These are phyloP conservation scores for Cajanus cajan DNA, from an alignment of 306 rosid species.

Conservation along the genomic window DNA sequence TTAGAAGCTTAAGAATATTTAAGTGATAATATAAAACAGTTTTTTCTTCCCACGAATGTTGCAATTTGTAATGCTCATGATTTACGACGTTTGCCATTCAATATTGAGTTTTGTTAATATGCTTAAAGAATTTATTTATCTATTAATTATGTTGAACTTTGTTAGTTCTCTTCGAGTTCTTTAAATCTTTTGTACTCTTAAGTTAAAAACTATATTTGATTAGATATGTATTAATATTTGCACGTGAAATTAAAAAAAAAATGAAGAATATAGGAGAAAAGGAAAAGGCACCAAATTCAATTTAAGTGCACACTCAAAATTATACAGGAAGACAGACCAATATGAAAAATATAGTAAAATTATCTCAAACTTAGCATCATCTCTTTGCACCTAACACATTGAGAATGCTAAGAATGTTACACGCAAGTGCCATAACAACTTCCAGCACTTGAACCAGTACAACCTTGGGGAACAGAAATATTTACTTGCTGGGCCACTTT, in stretches of 20 bases:
- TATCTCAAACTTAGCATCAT: conserved; percentile 38
- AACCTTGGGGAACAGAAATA: conserved; percentile 53
- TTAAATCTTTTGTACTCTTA: no score
- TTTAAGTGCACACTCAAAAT: conserved; percentile 43
- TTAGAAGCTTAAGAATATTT: background rate
- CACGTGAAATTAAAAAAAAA: background rate
- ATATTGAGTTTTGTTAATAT: background rate
- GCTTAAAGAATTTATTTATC: no score
- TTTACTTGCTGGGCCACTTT: conserved; percentile 54
- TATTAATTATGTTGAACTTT: no score
- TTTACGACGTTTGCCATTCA: background rate
- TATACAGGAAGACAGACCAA: conserved; percentile 34
- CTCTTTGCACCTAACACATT: conserved; percentile 30
- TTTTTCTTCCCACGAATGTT: background rate
- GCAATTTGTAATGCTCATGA: background rate
- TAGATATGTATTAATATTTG: background rate
- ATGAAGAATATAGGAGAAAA: background rate
- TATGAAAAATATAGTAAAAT: conserved; percentile 23
- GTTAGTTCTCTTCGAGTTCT: no score
- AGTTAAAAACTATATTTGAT: background rate
- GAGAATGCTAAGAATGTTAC: conserved; percentile 43
- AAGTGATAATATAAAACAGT: background rate
- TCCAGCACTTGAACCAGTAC: conserved; percentile 64
- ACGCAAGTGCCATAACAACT: conserved; percentile 65
- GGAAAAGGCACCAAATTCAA: conserved; percentile 20